Base-by-base conservation (phyloP, 768 basidiomycete species). In the Pleurotus platypus region DNA sequence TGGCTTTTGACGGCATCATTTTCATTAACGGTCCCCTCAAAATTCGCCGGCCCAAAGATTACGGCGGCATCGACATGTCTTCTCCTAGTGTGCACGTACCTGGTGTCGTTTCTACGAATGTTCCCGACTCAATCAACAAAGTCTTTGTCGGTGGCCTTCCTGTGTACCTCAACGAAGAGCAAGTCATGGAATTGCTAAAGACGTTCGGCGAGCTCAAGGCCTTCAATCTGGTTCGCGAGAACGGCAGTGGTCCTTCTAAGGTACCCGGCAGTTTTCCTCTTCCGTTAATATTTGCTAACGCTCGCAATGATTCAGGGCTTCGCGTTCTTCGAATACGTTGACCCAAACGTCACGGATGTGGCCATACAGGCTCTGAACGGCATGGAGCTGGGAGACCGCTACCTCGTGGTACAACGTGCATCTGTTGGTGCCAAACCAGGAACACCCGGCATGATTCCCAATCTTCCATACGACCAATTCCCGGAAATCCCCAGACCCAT, bases 271-370 rank as follows among this genome's bases (percentile, higher is more conserved):
- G 24, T 20, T 20, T 45, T 9, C 47, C 60, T 38, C 26, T 38
- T 43, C 20, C 45, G 49, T 49, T 39, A 38, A n/a, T 40, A 13
- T 35, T 46, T 18, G 46, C 50, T 20, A 30, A 5, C 47, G 37
- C 22, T 56, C 9, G 24, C 22, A 43, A 27, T 24, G 15, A 24
- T 59, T 49, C 64, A 98, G 96, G 97, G 97, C 64, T 99, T 97
- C 72, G 97, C 97, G 2, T 98, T 99, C 80, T 96, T 94, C 75
- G 97, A 99, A 80, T 99, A 98, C 71, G 87, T 91, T 60, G 97
- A 99, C 67, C 75, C 84, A 13, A 72, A 70, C 49, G 87, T 94
- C 57, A 99, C 97, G 58, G 97, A 98, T 63, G 85, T 97, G 63
- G 97, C 97, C 48, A 97, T 96, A 65, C 90, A 92, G 70, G 92